phyloP scores from a whole-genome alignment of 805 yeast species.

The Candida nonsorbophila region DNA sequence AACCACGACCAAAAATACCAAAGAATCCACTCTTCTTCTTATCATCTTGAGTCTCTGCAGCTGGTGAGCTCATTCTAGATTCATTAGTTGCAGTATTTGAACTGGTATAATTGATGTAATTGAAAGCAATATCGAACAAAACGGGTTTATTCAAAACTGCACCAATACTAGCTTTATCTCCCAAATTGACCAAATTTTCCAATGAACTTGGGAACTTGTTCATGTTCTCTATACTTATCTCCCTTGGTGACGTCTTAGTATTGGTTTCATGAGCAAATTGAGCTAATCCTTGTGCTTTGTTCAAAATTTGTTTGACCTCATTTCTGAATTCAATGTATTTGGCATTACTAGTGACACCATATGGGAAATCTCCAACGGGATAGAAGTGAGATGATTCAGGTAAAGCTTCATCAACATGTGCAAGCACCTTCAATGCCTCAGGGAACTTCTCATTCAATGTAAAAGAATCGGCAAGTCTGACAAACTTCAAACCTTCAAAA shows the following conservation, averaged over 20 bases:
- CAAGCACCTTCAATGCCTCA: constrained; percentile 44
- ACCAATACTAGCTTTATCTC: constrained; percentile 24
- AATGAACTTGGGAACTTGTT: constrained; percentile 28
- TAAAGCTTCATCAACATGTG: constrained; percentile 16
- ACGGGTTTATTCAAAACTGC: constrained; percentile 84
- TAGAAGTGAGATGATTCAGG: constrained; percentile 14
- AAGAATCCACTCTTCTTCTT: constrained; percentile 57
- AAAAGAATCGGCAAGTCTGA: constrained; percentile 42
- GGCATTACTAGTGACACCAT: constrained; percentile 32
- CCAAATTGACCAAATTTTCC: constrained; percentile 17
- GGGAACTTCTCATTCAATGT: constrained; percentile 32
- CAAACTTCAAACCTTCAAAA: constrained; percentile 41
- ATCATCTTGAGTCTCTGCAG: constrained; percentile 16
- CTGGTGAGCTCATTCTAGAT: constrained; percentile 5
- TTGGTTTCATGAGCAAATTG: constrained; percentile 32
- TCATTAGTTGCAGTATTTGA: constrained; percentile 9
- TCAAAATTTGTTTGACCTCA: constrained; percentile 11
- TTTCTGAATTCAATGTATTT: constrained; percentile 20
- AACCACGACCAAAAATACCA: constrained; percentile 60
- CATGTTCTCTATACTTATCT: constrained; percentile 38
- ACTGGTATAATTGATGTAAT: constrained; percentile 54
- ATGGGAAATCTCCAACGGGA: constrained; percentile 37
- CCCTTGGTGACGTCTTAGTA: constrained; percentile 2
- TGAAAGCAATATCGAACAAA: constrained; percentile 84
- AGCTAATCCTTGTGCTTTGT: constrained; percentile 40